phyloP scores from a whole-genome alignment of 306 rosid genomes.

The peach (Prunus persica) region Prunus_persica_NCBIv2 NC_034009.1:40637001-40637500 shows the following conservation, averaged over 20 bases:
- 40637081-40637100: too few relatives aligned
- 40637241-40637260: slow-evolving; percentile 72
- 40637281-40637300: slow-evolving; percentile 58
- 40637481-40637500: slow-evolving; percentile 41
- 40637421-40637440: slow-evolving; percentile 39
- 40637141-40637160: neutral
- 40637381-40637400: too few relatives aligned
- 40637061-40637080: too few relatives aligned
- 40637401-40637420: too few relatives aligned
- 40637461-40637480: slow-evolving; percentile 78
- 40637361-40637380: too few relatives aligned
- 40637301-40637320: slow-evolving; percentile 68
- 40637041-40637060: too few relatives aligned
- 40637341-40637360: slow-evolving; percentile 44
- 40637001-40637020: too few relatives aligned
- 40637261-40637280: slow-evolving; percentile 62
- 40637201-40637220: slow-evolving; percentile 83
- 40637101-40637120: neutral
- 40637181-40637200: slow-evolving; percentile 41
- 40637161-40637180: neutral
- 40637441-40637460: slow-evolving; percentile 46
- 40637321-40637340: slow-evolving; percentile 59
- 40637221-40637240: slow-evolving; percentile 61
- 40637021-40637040: too few relatives aligned
- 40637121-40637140: neutral